Base-by-base conservation (phyloP, 1,139 yeast genomes). In the Blastobotrys niveus region DNA sequence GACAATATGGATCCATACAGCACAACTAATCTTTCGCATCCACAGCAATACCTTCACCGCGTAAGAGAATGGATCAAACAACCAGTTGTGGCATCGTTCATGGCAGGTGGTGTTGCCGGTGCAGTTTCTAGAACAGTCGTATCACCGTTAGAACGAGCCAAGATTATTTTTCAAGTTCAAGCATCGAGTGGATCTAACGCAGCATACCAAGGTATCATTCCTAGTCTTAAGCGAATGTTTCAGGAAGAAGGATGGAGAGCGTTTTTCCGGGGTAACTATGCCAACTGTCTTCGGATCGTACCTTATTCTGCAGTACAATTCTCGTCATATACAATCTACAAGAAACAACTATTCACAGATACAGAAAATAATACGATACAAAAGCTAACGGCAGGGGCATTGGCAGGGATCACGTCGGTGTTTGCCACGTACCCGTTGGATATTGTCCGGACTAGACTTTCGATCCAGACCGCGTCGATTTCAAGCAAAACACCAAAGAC, bases 291-390 rank as follows among this genome's bases (percentile, higher is more conserved):
- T 3, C 71, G 98, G 46, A 86, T 91, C 27, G 78, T 91, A 51
- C 98, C 98, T 0, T 91, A 91, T 62, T 81, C 93, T 51, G 97
- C 98, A 0, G 95, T 89, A 9, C 98, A 91, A 65, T 91, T 87
- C 65, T 78, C 88, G 19, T 86, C 85, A 3, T 91, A 84, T 65
- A 91, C 89, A 56, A 71, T 78, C 50, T 72, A 80, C 60, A 88
- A 87, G 59, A 14, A 12, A 12, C 70, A 66, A 34, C 46, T 51
- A 34, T 49, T 62, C 30, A 43, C 52, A 19, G 47, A 46, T 20
- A 50, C 50, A 4, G 77, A 74, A 45, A 64, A 80, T 46, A 67
- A 62, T 31, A 73, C 74, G 14, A 62, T 67, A 15, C 83, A 83
- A 52, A 71, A 95, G 56, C 68, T 91, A 14, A 43, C 77, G 2